These are phyloP conservation scores for Protomyces pachydermus DNA, from an alignment of 1,139 yeast species.

Conservation along the genomic window DNA sequence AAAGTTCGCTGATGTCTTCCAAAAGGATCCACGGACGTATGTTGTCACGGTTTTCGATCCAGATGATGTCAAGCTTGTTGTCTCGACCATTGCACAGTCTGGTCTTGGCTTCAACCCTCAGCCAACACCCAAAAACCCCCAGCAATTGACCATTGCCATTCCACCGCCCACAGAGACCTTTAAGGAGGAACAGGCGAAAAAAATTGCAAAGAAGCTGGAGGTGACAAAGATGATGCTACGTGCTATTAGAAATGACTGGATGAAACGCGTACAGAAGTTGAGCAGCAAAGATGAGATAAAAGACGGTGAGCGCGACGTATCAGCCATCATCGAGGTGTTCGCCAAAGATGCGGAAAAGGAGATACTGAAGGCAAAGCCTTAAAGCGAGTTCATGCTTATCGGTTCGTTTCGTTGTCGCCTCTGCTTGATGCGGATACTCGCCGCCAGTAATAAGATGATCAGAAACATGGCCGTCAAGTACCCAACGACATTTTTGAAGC, in stretches of 20 bases:
- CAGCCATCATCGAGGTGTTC: not conserved
- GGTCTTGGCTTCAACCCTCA: constrained; percentile 17
- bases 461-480: not conserved
- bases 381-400: no score
- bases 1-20: constrained; percentile 7
- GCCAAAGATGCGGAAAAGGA: not conserved
- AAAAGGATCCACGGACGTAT: constrained; percentile 7
- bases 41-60: constrained; percentile 23
- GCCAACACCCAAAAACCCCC: constrained; percentile 15
- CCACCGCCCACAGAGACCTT: not conserved
- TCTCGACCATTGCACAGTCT: constrained; percentile 12
- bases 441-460: no score
- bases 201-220: not conserved
- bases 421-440: no score
- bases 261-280: not conserved
- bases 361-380: not conserved
- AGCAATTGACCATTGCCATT: constrained; percentile 9
- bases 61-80: constrained; percentile 13
- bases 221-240: not conserved
- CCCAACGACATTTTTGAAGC: not conserved
- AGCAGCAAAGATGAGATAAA: not conserved
- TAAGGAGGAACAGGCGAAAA: not conserved
- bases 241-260: constrained; percentile 1
- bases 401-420: no score
- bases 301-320: not conserved